Evolutionary conservation across 495 filamentous ascomycete species (phyloP).

Genomic region (Penicillium simplicissimum): DNA sequence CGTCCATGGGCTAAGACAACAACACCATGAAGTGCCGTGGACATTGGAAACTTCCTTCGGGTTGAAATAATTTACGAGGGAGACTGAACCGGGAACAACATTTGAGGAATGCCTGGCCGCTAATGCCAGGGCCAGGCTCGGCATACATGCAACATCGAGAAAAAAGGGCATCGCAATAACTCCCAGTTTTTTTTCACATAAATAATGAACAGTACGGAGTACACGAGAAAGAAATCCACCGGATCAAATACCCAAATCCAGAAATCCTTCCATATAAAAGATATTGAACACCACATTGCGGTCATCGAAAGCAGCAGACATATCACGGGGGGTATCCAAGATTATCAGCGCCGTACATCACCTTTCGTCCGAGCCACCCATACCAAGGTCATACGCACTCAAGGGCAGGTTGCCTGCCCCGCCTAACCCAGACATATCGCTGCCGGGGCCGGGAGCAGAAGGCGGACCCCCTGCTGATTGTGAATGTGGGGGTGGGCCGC

Average conservation of each 20-base stretch:
- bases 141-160: not conserved
- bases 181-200: conserved; percentile 16
- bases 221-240: conserved; percentile 11
- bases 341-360: conserved; percentile 16
- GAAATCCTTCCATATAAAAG: conserved; percentile 13
- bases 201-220: not conserved
- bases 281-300: conserved; percentile 19
- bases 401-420: conserved; percentile 29
- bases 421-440: conserved; percentile 30
- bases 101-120: not conserved
- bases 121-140: too few species aligned
- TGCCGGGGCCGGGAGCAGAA: conserved; percentile 7
- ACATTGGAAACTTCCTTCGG: too few species aligned
- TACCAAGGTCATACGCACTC: conserved; percentile 33
- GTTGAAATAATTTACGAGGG: not conserved
- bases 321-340: not conserved
- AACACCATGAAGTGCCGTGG: too few species aligned
- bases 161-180: conserved; percentile 6
- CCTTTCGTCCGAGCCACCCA: conserved; percentile 22
- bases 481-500: conserved; percentile 4
- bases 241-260: conserved; percentile 7
- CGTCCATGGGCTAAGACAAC: not conserved
- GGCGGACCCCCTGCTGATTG: conserved; percentile 31
- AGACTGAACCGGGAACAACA: not conserved
- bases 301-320: conserved; percentile 14